A percentile compares a stretch with the other conserved stretches of the same genome.
These are phyloP conservation scores for Pseudonitzschia multiseries DNA, from an alignment of 108 stramenopile genomes.

Conservation along the genomic window DNA sequence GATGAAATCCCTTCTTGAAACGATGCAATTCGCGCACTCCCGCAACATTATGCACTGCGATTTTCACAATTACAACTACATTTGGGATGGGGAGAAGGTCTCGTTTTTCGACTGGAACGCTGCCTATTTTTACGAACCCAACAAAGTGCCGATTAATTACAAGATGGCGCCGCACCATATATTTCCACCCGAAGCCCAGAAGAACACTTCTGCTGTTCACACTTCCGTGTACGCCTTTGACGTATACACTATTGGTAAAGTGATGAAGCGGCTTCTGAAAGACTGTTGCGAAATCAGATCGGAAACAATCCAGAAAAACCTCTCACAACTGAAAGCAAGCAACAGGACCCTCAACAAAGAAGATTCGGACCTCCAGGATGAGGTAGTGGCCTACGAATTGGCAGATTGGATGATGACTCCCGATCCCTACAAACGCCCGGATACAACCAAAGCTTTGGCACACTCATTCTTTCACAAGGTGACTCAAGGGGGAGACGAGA, in stretches of 20 bases:
- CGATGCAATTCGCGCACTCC: neutral
- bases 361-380: neutral
- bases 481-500: too few relatives aligned
- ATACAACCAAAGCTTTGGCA: neutral
- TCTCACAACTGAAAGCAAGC: neutral
- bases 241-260: neutral
- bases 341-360: neutral
- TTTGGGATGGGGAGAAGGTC: neutral
- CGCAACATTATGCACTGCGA: slow-evolving; percentile 12
- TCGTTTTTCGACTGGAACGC: slow-evolving; percentile 3
- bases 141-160: neutral
- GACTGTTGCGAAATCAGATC: neutral
- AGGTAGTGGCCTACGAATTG: neutral
- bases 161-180: neutral
- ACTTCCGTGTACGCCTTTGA: slow-evolving; percentile 15
- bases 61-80: neutral
- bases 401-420: neutral
- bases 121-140: neutral
- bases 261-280: neutral
- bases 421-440: neutral
- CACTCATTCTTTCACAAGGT: neutral
- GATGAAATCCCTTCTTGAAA: neutral
- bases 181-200: slow-evolving; percentile 7
- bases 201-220: neutral
- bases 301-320: neutral